phyloP scores from a whole-genome alignment of 257 asterid genomes.

The Fraxinus cuspidata region DNA sequence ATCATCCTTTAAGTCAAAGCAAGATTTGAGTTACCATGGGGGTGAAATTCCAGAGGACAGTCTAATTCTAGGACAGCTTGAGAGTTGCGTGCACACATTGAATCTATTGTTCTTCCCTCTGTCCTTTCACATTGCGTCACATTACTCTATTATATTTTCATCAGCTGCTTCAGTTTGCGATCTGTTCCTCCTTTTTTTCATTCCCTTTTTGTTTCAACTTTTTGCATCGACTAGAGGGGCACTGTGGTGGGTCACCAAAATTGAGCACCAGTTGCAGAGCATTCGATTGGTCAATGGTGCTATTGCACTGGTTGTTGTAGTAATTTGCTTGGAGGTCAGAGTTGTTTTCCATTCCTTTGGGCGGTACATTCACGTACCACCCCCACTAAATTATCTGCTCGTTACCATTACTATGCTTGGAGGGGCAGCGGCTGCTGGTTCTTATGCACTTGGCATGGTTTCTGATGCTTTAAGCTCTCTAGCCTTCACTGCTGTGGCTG shows the following conservation, averaged over 20 bases:
- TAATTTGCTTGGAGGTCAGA: constrained; percentile 85
- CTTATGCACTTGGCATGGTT: constrained; percentile 82
- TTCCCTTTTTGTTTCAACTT: constrained; percentile 86
- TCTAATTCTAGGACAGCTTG: constrained; percentile 81
- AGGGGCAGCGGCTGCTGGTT: constrained; percentile 81
- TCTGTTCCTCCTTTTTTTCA: constrained; percentile 78
- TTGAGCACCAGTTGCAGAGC: constrained; percentile 73
- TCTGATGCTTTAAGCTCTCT: constrained; percentile 81
- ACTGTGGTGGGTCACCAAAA: constrained; percentile 95
- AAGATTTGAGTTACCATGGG: constrained; percentile 72
- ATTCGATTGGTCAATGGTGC: constrained; percentile 88
- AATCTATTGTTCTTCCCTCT: constrained; percentile 74
- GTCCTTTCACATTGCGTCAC: constrained; percentile 74
- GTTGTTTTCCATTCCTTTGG: constrained; percentile 97
- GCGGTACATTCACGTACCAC: constrained; percentile 94
- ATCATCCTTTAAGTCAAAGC: constrained; percentile 81
- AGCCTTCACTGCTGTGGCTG: constrained; percentile 66
- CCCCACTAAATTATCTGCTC: constrained; percentile 82
- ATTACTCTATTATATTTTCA: constrained; percentile 62
- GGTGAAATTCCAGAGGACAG: constrained; percentile 74
- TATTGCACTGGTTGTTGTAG: constrained; percentile 69
- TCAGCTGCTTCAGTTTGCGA: constrained; percentile 72
- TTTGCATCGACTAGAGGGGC: constrained; percentile 95
- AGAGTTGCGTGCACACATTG: constrained; percentile 87
- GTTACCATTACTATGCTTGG: constrained; percentile 91